Evolutionary conservation across 164 flowering plant genomes (phyloP).

Genomic region (Vitis riparia): DNA sequence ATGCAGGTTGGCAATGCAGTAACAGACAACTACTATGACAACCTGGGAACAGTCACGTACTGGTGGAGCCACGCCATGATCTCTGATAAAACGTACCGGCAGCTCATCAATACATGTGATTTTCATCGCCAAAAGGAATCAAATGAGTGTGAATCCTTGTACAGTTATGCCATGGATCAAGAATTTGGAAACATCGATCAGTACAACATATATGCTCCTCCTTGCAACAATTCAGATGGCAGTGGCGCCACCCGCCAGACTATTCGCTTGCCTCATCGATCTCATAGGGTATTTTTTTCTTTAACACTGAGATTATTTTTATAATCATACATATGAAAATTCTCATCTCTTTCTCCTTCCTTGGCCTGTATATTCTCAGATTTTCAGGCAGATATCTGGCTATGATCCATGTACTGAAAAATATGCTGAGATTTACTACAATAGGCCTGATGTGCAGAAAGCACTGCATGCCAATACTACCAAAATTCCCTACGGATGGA

Average conservation of each 20-base stretch:
- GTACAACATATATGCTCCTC: constrained; percentile 84
- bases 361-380: constrained; percentile 17
- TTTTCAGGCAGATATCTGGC: constrained; percentile 45
- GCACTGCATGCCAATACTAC: constrained; percentile 86
- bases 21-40: constrained; percentile 84
- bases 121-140: constrained; percentile 59
- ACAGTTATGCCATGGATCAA: constrained; percentile 73
- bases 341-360: no score
- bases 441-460: constrained; percentile 76
- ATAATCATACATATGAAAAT: no score
- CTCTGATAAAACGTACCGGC: constrained; percentile 66
- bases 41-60: constrained; percentile 78
- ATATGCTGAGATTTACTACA: constrained; percentile 78
- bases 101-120: constrained; percentile 62
- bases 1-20: constrained; percentile 86
- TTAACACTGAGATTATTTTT: no score
- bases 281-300: constrained; percentile 17
- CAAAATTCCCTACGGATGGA: constrained; percentile 74
- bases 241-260: constrained; percentile 28
- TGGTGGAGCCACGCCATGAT: constrained; percentile 98
- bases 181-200: constrained; percentile 88
- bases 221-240: constrained; percentile 70
- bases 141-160: constrained; percentile 59
- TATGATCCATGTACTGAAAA: constrained; percentile 92
- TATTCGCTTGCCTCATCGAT: constrained; percentile 60